Base-by-base conservation (phyloP, 768 basidiomycete species). In the Auriscalpium microsporum region DNA sequence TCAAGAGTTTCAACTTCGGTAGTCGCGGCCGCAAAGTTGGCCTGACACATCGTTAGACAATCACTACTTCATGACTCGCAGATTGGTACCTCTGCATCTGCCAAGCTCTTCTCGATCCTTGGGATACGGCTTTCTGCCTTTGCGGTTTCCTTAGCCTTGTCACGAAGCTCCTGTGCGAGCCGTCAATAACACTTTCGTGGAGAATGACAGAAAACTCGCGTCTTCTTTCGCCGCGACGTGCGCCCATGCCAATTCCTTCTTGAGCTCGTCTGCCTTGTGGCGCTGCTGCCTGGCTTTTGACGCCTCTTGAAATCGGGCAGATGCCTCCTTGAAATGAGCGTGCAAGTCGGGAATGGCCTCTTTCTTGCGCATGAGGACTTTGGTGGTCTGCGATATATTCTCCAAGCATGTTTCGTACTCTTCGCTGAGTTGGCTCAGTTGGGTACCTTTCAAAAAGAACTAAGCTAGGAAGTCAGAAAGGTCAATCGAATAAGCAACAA, bases 381-480 rank as follows among this genome's bases (percentile, higher is more conserved):
- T 83, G 56, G 75, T 72, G 10, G 89, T 88, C 59, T 80, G 78
- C 38, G 76, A 76, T 62, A 91, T 87, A 63, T 92, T 88, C 51
- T 83, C 75, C 16, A 83, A 69, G 59, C 91, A 87, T 0, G 77
- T 74, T 36, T 87, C 82, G 64, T 99, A 99, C 67, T 94, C 90
- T 17, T 90, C 84, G 4, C 80, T 82, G 46, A 99, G 84, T 63
- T 95, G 89, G 37, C 82, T 79, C 14, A 99, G 81, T 62, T 93
- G 90, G 0, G 96, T 98, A 14, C 96, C 96, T 37, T 84, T 81
- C 36, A 98, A 79, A 79, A 98, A 98, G 70, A 97, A 93, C 93
- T 95, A 60, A 7, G 4, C 28, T 28, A 4, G 28, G 28, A 4
- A 28, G 28, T 28, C 4, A 28, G 28, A 28, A 28, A 28, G 28